A percentile compares a stretch with the other conserved stretches of the same genome.
Evolutionary conservation across 2,329 filamentous ascomycete genomes (phyloP).

Genomic region (Penicillium sp.): DNA sequence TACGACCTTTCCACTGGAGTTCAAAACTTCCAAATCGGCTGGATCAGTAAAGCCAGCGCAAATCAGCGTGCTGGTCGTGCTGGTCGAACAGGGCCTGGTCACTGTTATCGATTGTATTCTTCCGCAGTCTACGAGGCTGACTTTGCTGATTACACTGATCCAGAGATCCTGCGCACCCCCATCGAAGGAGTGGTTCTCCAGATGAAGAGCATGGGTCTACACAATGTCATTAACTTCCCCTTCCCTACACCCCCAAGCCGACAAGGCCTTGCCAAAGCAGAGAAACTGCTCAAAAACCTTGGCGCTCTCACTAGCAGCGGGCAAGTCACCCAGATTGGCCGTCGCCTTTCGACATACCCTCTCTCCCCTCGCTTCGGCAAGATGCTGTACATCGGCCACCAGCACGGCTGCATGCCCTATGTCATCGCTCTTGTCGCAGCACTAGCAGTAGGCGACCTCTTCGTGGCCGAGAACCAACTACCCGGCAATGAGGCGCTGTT

Average conservation of each 20-base stretch:
- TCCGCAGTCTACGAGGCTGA: conserved; percentile 89
- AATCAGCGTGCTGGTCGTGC: conserved; percentile 91
- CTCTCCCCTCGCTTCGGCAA: conserved; percentile 87
- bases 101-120: conserved; percentile 93
- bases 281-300: conserved; percentile 82
- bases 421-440: conserved; percentile 87
- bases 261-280: conserved; percentile 75
- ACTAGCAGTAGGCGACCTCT: conserved; percentile 84
- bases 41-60: conserved; percentile 97
- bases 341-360: conserved; percentile 84
- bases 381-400: conserved; percentile 85
- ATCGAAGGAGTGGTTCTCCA: conserved; percentile 92
- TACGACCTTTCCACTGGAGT: conserved; percentile 89
- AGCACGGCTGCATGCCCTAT: conserved; percentile 80
- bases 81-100: conserved; percentile 90
- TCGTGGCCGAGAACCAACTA: conserved; percentile 78
- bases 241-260: conserved; percentile 89
- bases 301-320: conserved; percentile 74
- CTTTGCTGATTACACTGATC: conserved; percentile 81
- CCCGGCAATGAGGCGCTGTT: conserved; percentile 58
- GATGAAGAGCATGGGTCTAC: conserved; percentile 91
- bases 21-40: conserved; percentile 91
- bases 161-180: conserved; percentile 87
- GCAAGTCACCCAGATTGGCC: conserved; percentile 76
- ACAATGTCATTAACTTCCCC: conserved; percentile 89